Conservation (phyloP, 1,284 basidiomycete species). For the Tetrapyrgos nigripes region DNA sequence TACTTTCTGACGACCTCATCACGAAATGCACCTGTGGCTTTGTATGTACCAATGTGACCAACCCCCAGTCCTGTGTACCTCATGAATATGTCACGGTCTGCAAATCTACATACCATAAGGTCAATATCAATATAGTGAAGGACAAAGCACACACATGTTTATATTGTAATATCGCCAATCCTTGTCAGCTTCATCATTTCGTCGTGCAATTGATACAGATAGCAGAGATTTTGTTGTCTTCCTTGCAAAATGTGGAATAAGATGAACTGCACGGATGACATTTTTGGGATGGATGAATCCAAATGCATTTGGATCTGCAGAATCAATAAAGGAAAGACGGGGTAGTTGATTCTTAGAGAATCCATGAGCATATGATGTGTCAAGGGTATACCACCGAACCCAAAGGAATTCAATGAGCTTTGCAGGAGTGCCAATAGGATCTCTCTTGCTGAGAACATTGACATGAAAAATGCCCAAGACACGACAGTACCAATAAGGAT, state of each 20-base stretch:
- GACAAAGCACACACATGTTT: slow-evolving; percentile 5
- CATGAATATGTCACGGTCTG: slow-evolving; percentile 18
- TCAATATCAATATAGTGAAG: slow-evolving; percentile 6
- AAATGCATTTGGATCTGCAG: slow-evolving; percentile 25
- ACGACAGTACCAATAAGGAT: slow-evolving; percentile 30
- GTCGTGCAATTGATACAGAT: slow-evolving; percentile 3
- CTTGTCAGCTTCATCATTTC: slow-evolving; percentile 10
- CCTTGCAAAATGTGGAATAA: slow-evolving; percentile 34
- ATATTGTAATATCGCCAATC: slow-evolving; percentile 11
- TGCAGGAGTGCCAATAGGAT: neutral
- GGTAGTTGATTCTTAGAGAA: slow-evolving; percentile 20
- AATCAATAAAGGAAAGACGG: slow-evolving; percentile 26
- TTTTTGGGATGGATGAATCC: slow-evolving; percentile 37
- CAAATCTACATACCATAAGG: slow-evolving; percentile 8
- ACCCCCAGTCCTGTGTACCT: slow-evolving; percentile 9
- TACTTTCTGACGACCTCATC: neutral
- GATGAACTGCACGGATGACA: slow-evolving; percentile 33
- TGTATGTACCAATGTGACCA: slow-evolving; percentile 3
- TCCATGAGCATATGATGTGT: slow-evolving; percentile 17
- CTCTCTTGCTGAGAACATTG: neutral
- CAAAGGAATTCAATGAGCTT: slow-evolving; percentile 31
- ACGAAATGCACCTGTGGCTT: neutral
- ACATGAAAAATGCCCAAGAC: slow-evolving; percentile 29
- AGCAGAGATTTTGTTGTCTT: slow-evolving; percentile 20
- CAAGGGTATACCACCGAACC: slow-evolving; percentile 33